Evolutionary conservation across 305 asterid species (phyloP).

Genomic region (Caryopteris hybrid): DNA sequence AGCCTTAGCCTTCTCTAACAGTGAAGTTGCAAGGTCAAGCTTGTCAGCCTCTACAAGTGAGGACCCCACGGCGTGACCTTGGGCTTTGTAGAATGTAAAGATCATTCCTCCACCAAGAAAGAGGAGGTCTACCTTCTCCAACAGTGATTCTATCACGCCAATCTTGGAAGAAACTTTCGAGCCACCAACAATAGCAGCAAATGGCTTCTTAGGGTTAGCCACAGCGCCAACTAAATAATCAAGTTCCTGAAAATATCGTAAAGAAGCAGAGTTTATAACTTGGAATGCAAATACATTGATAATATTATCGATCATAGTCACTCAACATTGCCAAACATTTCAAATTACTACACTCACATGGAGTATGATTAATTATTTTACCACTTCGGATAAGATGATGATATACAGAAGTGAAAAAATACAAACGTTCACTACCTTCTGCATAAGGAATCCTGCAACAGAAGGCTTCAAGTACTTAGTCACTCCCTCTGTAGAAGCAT

Average conservation of each 20-base stretch:
- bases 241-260: slow-evolving; percentile 53
- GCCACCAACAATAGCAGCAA: slow-evolving; percentile 97
- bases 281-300: not conserved
- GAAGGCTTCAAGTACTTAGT: slow-evolving; percentile 75
- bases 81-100: slow-evolving; percentile 85
- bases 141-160: slow-evolving; percentile 74
- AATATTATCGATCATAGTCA: not conserved
- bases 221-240: slow-evolving; percentile 93
- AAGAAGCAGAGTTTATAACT: not conserved
- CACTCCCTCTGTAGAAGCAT: slow-evolving; percentile 87
- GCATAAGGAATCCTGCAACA: slow-evolving; percentile 86
- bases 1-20: slow-evolving; percentile 68
- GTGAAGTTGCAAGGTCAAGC: slow-evolving; percentile 69
- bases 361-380: no score
- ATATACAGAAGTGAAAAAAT: not conserved
- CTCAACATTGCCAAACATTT: not conserved
- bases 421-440: slow-evolving; percentile 44
- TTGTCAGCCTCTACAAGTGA: slow-evolving; percentile 90
- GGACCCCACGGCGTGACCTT: slow-evolving; percentile 75
- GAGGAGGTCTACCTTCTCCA: slow-evolving; percentile 71
- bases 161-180: slow-evolving; percentile 82
- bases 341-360: not conserved
- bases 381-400: not conserved
- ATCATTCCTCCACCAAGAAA: slow-evolving; percentile 93
- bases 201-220: slow-evolving; percentile 77